Base-by-base conservation (phyloP, 805 yeast species). In the Cyberlindnera euphorbiiphila region DNA sequence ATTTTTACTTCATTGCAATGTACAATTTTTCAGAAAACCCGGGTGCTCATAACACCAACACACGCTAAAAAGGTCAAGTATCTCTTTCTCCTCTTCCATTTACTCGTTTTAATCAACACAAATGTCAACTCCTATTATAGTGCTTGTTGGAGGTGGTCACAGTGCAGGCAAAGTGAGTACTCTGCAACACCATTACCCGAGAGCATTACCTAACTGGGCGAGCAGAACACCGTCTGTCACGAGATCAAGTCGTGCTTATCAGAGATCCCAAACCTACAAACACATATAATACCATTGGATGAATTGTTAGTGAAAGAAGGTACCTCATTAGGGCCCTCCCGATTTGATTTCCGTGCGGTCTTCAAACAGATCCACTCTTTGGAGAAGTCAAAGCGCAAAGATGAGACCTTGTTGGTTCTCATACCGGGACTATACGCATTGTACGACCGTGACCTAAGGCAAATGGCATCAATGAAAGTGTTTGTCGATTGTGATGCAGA, bases 401-500 rank as follows among this genome's bases (percentile, higher is more conserved):
- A 25, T 16, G 11, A 30, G 11, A 34, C 44, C 16, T 50, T 76
- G 17, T 60, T 71, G 13, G 56, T 71, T 10, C 58, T 88, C 6
- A 71, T 87, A 1, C 80, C 80, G 47, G 97, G 98, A 2, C 64
- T 82, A 14, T 89, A 89, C 54, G 91, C 95, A 0, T 65, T 89
- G 17, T 83, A 76, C 53, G 81, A 85, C 55, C 61, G 64, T 30
- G 65, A 64, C 14, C 58, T 89, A 9, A 61, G 84, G 24, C 64
- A 64, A 9, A 43, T 71, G 52, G 79, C 89, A 0, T 67, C 76
- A 1, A 65, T 88, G 46, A 81, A 77, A 53, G 76, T 89, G 2
- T 89, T 81, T 50, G 69, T 89, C 12, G 93, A 85, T 47, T 74
- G 87, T 44, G 97, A 89, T 59, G 78, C 91, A 1, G 98, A 89